A percentile compares a stretch with the other conserved stretches of the same genome.
Evolutionary conservation across 2,329 filamentous ascomycete genomes (phyloP).

Genomic region (Trichoderma pleuroti): DNA sequence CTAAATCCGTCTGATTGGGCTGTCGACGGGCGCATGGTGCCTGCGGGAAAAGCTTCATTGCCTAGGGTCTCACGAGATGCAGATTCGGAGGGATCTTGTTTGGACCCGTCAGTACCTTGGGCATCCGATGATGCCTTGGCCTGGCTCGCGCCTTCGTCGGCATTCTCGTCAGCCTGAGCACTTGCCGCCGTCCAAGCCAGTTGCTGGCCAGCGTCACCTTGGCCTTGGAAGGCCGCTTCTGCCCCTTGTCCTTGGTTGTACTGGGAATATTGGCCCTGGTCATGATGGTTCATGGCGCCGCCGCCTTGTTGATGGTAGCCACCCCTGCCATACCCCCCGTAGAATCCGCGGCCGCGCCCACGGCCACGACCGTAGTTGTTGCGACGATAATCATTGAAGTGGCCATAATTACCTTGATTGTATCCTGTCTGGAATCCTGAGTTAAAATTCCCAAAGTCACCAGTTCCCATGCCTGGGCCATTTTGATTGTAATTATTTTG

Average conservation of each 20-base stretch:
- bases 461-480: slow-evolving; percentile 74
- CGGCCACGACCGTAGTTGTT: slow-evolving; percentile 65
- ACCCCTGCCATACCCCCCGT: slow-evolving; percentile 54
- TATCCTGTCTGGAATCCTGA: slow-evolving; percentile 73
- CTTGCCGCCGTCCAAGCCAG: slow-evolving; percentile 28
- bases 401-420: slow-evolving; percentile 81
- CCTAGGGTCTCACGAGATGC: slow-evolving; percentile 32
- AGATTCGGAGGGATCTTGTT: slow-evolving; percentile 23
- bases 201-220: slow-evolving; percentile 23
- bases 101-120: slow-evolving; percentile 21
- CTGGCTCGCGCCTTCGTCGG: slow-evolving; percentile 25
- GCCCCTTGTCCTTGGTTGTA: slow-evolving; percentile 23
- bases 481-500: slow-evolving; percentile 89
- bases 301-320: slow-evolving; percentile 43
- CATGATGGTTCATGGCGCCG: slow-evolving; percentile 38
- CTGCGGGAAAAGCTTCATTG: slow-evolving; percentile 27
- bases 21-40: slow-evolving; percentile 18
- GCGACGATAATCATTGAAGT: slow-evolving; percentile 75
- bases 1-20: slow-evolving; percentile 24
- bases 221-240: slow-evolving; percentile 19
- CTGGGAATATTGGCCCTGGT: slow-evolving; percentile 32
- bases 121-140: slow-evolving; percentile 4
- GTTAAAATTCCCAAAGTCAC: slow-evolving; percentile 78
- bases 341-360: slow-evolving; percentile 63
- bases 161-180: slow-evolving; percentile 38